Evolutionary conservation across 2,329 filamentous ascomycete genomes (phyloP), one percentile per base, ranked within the genome.

Genomic region (Nothopassalora personata): DNA sequence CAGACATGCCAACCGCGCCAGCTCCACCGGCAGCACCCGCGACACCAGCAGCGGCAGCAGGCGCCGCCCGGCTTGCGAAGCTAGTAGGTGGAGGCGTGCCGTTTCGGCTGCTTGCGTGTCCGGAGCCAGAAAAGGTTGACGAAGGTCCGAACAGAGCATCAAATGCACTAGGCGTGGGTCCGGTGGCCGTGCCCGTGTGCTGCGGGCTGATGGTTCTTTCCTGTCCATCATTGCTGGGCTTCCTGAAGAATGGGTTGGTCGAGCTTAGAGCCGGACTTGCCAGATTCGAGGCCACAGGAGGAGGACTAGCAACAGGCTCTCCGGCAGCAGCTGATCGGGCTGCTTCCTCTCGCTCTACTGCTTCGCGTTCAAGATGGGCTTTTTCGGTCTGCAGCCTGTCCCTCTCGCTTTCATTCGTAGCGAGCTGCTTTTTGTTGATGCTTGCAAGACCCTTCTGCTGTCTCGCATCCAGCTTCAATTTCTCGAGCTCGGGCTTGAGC

Each of bases 391-490:
- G 92, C 43, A 96, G 79, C 78, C 90, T 93, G 61, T 97, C 93
- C 33, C 90, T 85, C 73, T 97, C 93, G 51, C 84, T 84, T 74
- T 99, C 94, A 58, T 88, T 90, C 0, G 92, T 97, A 36, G 88
- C 85, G 60, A 97, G 80, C 76, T 99, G 94, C 78, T 99, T 99
- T 81, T 95, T 97, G 78, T 97, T 97, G 77, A 99, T 99, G 47
- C 94, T 92, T 31, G 96, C 93, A 65, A 97, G 81, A 18, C 94
- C 94, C 77, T 96, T 97, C 71, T 97, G 92, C 74, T 97, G 94
- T 46, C 94, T 86, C 28, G 91, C 91, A 67, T 97, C 91, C 11
- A 88, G 90, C 73, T 89, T 91, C 68, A 96, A 82, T 79, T 97
- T 97, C 73, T 99, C 94, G 54, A 99, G 85, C 66, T 93, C 87